These are phyloP conservation scores for Xylaria telfairii DNA, from an alignment of 495 filamentous ascomycete genomes.

Conservation along the genomic window DNA sequence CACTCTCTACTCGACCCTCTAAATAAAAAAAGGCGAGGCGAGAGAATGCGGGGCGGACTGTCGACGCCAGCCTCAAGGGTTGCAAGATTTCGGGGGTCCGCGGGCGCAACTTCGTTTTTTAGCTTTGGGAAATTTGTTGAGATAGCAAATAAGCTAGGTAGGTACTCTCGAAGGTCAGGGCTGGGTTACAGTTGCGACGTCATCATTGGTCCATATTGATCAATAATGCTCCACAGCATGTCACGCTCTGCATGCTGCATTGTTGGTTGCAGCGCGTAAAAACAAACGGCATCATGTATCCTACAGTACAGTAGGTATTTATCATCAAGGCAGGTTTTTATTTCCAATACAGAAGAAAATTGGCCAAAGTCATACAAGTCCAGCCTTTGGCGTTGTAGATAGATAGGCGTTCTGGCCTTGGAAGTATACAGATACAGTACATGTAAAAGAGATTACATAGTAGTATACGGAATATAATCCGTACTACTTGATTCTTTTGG, in stretches of 20 bases:
- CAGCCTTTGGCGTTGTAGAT: neutral
- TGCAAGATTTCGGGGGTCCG: slow-evolving; percentile 13
- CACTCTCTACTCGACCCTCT: neutral
- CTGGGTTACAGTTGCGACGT: slow-evolving; percentile 8
- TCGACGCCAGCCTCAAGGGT: slow-evolving; percentile 6
- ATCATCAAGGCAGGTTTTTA: neutral
- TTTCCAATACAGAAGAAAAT: neutral
- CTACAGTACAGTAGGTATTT: too few relatives aligned
- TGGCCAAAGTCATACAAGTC: neutral
- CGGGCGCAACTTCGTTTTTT: slow-evolving; percentile 18
- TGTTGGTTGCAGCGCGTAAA: neutral
- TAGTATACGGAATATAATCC: too few relatives aligned
- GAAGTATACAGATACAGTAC: too few relatives aligned
- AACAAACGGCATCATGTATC: neutral
- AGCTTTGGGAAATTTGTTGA: slow-evolving; percentile 7
- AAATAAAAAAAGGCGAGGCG: neutral
- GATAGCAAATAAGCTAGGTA: neutral
- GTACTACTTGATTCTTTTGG: too few relatives aligned
- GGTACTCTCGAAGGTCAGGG: neutral
- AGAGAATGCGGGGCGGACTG: neutral
- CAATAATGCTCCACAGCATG: neutral
- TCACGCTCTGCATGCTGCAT: neutral
- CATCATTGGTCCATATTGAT: slow-evolving; percentile 15
- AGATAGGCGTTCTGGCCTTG: neutral
- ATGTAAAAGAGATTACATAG: too few relatives aligned